Conservation (phyloP, 768 basidiomycete species). For the Lactarius psammicola region DNA sequence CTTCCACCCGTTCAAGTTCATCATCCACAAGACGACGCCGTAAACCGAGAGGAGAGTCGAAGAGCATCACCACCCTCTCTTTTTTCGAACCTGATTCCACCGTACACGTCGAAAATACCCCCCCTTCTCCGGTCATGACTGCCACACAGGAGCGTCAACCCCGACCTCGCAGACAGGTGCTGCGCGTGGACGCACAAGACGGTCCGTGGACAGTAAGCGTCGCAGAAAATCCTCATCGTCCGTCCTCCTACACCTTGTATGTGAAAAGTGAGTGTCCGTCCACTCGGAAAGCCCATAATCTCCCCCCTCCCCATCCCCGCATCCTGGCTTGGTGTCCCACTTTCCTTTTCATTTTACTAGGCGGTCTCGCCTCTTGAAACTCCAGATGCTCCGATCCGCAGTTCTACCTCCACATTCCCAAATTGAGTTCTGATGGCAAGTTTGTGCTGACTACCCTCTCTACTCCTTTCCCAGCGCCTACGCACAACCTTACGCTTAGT, state of each 20-base stretch:
- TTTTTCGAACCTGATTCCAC: constrained; percentile 43
- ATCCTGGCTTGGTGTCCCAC: constrained; percentile 9
- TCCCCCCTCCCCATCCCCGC: constrained; percentile 27
- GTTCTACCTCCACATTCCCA: constrained; percentile 23
- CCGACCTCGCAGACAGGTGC: constrained; percentile 43
- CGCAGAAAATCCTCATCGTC: constrained; percentile 77
- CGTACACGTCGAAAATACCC: constrained; percentile 32
- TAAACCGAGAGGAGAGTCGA: constrained; percentile 38
- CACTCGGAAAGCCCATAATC: constrained; percentile 4
- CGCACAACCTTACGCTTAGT: constrained; percentile 84
- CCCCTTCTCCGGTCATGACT: constrained; percentile 30
- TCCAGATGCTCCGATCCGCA: constrained; percentile 21
- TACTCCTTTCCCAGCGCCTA: constrained; percentile 58
- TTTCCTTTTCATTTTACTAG: constrained; percentile 24
- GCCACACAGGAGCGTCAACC: constrained; percentile 31
- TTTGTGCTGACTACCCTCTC: constrained; percentile 24
- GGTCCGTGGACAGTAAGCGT: constrained; percentile 88
- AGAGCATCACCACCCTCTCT: constrained; percentile 44
- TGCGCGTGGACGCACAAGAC: constrained; percentile 71
- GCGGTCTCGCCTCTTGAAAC: constrained; percentile 25
- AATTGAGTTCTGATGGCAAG: constrained; percentile 24
- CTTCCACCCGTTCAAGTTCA: constrained; percentile 42
- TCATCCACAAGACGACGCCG: constrained; percentile 38
- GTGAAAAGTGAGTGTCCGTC: constrained; percentile 73
- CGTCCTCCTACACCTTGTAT: constrained; percentile 75